Base-by-base conservation (phyloP, 495 filamentous ascomycete genomes). In the Aspergillus taichungensis region DNA sequence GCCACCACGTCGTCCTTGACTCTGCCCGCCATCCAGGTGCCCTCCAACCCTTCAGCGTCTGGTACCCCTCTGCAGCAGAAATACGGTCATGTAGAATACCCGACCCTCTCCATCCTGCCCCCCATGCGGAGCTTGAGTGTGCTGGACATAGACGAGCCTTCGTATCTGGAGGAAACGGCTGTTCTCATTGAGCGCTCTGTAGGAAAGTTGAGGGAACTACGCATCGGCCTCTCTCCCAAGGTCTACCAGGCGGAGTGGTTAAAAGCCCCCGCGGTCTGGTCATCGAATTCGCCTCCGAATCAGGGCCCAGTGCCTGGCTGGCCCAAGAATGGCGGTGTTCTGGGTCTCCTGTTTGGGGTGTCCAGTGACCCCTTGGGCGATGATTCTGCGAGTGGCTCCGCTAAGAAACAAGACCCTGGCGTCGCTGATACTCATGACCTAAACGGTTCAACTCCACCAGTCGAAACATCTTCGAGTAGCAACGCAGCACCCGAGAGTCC, bases 161-260 rank as follows among this genome's bases (percentile, higher is more conserved):
- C 80, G 13, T 95, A 97, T 66, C 62, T 95, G 32, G 87, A 95
- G 54, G 91, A 97, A 64, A 83, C 95, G 74, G 85, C 82, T 31
- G 70, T 85, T 38, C 74, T 95, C 3, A 82, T 97, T 46, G 82
- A 82, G 40, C 76, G 82, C 12, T 94, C 87, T 13, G 75, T 76
- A 47, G 68, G 73, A 49, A 67, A 69, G 12, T 67, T 97, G 13
- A 72, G 74, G 30, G 89, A 95, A 64, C 67, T 97, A 30, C 75
- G 87, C 30, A 76, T 95, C 5, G 87, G 90, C 5, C 82, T 96
- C 42, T 79, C 87, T 10, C 53, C 64, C 6, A 80, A 80, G 46
- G 80, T 78, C 3, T 59, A 68, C 14, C 51, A 63, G 40, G 60
- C 68, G 14, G 65, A 76, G 13, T 89, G 86, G 73, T 67, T 78